Conservation (phyloP, 73 alveolate species). For the Paramecium primaurelia region DNA sequence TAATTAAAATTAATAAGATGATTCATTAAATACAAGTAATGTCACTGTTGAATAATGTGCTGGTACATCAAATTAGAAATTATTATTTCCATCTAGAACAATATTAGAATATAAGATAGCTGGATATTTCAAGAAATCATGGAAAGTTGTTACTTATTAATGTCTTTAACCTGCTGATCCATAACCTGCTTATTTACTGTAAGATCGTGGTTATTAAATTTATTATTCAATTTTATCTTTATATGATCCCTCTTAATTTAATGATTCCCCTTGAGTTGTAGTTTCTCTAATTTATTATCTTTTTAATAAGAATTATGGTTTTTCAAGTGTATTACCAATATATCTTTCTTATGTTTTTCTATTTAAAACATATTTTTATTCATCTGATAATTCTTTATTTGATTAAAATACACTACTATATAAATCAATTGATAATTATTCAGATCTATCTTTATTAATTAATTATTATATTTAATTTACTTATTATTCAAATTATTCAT, state of each 20-base stretch:
- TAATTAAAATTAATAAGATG: neutral
- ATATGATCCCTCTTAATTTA: constrained; percentile 65
- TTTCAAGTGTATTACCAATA: constrained; percentile 91
- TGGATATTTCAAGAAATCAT: constrained; percentile 68
- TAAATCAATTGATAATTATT: neutral
- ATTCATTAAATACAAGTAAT: constrained; percentile 58
- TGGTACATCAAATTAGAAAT: constrained; percentile 36
- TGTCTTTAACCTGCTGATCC: neutral
- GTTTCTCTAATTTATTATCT: constrained; percentile 75
- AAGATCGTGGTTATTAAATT: neutral
- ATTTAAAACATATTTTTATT: constrained; percentile 87
- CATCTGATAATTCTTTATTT: constrained; percentile 67
- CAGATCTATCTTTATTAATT: neutral
- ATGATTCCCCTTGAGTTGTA: constrained; percentile 74
- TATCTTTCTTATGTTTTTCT: constrained; percentile 78
- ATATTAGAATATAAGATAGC: constrained; percentile 51
- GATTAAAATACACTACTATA: neutral
- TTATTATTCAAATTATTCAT: neutral
- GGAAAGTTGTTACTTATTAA: constrained; percentile 33
- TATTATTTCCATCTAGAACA: constrained; percentile 53
- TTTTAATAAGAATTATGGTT: constrained; percentile 86
- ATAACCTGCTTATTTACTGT: neutral
- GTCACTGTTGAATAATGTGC: constrained; percentile 43
- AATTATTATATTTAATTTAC: neutral
- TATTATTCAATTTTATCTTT: neutral